Evolutionary conservation across 441 rosid genomes (phyloP).

Genomic region (Raphanus hybrid): DNA sequence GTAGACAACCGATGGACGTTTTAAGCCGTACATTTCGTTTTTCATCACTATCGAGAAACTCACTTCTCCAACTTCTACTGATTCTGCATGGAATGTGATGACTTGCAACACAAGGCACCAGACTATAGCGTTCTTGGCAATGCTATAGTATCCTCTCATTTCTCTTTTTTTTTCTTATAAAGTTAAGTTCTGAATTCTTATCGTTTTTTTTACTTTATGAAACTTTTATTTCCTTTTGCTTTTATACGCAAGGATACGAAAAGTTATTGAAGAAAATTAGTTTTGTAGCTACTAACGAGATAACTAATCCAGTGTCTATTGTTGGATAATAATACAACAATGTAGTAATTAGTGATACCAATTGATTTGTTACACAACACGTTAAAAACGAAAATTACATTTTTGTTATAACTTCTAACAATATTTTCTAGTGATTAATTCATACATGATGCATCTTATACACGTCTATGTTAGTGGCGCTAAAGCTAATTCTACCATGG

Average conservation of each 20-base stretch:
- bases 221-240: not conserved
- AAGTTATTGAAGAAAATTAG: conserved; percentile 16
- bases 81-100: not conserved
- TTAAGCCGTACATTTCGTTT: conserved; percentile 41
- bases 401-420: conserved; percentile 33
- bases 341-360: conserved; percentile 30
- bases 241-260: conserved; percentile 22
- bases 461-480: not conserved
- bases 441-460: conserved; percentile 2
- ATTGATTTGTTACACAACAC: conserved; percentile 21
- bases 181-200: not conserved
- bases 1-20: conserved; percentile 38
- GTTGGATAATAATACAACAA: conserved; percentile 19
- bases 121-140: conserved; percentile 17
- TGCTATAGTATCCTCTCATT: conserved; percentile 25
- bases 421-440: not conserved
- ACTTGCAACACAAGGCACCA: conserved; percentile 31
- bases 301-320: conserved; percentile 27
- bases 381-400: conserved; percentile 7
- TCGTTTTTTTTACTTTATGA: conserved; percentile 2
- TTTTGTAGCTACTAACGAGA: conserved; percentile 36
- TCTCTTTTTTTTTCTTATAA: conserved; percentile 1
- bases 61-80: conserved; percentile 26
- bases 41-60: conserved; percentile 23
- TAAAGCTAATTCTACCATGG: conserved; percentile 4